A percentile compares a stretch with the other conserved stretches of the same genome.
Conservation (phyloP, 352 stramenopile species). For the Globisporangium rhizosaccharum region DNA sequence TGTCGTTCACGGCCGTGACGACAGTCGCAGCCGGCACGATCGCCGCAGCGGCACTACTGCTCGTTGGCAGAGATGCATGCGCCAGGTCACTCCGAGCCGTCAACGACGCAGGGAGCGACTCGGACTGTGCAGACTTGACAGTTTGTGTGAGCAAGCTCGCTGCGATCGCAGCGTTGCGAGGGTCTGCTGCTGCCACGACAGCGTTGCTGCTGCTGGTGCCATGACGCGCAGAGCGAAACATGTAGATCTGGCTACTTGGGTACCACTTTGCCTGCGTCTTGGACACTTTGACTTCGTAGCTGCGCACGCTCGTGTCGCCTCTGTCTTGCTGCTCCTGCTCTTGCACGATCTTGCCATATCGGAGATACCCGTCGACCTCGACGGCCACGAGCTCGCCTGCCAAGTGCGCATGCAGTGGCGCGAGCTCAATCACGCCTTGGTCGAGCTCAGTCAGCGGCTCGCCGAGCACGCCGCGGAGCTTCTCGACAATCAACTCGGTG, state of each 20-base stretch:
- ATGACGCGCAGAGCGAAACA: slow-evolving; percentile 54
- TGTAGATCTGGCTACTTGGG: slow-evolving; percentile 58
- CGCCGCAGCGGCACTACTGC: neutral
- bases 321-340: slow-evolving; percentile 15
- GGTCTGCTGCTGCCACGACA: neutral
- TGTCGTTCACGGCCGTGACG: slow-evolving; percentile 71
- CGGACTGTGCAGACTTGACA: neutral
- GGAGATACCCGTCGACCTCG: slow-evolving; percentile 34
- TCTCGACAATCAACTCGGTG: slow-evolving; percentile 52
- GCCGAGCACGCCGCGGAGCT: slow-evolving; percentile 52
- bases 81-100: neutral
- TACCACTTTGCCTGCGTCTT: slow-evolving; percentile 34
- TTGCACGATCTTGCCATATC: slow-evolving; percentile 60
- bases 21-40: slow-evolving; percentile 38
- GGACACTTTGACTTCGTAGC: slow-evolving; percentile 58
- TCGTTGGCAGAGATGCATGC: neutral
- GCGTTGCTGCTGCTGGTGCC: neutral
- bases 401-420: slow-evolving; percentile 61
- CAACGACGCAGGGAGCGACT: slow-evolving; percentile 13
- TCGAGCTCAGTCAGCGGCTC: slow-evolving; percentile 49
- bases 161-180: neutral
- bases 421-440: slow-evolving; percentile 38
- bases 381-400: slow-evolving; percentile 66
- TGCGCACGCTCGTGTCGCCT: slow-evolving; percentile 31
- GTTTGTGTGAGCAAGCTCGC: neutral